These are phyloP conservation scores for Fusarium odoratissimum DNA, from an alignment of 2,329 filamentous ascomycete genomes.

Conservation along the genomic window DNA sequence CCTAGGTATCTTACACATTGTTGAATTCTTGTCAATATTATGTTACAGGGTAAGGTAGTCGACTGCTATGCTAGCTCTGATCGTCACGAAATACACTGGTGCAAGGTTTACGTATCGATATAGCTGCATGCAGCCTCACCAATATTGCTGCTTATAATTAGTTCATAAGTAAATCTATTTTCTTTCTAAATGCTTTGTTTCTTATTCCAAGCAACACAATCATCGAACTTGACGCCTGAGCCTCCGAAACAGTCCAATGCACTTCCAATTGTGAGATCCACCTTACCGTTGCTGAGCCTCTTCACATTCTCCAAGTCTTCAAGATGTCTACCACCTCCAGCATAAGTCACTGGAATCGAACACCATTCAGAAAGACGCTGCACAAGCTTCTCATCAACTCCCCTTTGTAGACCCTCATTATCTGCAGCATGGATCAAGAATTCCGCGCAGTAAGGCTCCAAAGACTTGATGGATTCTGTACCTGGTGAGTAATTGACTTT, in stretches of 20 bases:
- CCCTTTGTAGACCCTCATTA: conserved; percentile 91
- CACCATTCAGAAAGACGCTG: conserved; percentile 84
- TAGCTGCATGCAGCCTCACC: neutral
- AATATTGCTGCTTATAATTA: neutral
- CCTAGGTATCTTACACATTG: neutral
- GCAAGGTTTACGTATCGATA: neutral
- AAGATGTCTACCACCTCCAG: conserved; percentile 87
- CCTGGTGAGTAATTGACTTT: conserved; percentile 20
- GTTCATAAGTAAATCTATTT: conserved; percentile 4
- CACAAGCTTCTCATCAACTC: conserved; percentile 89
- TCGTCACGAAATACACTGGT: neutral
- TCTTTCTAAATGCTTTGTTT: conserved; percentile 49
- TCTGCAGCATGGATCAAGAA: conserved; percentile 98
- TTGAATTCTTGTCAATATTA: neutral
- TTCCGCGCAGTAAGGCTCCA: conserved; percentile 94
- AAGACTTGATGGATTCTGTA: conserved; percentile 79
- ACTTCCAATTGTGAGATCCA: conserved; percentile 96
- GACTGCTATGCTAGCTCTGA: neutral
- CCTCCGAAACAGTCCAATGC: conserved; percentile 97
- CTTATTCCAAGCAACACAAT: conserved; percentile 90
- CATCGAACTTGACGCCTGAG: conserved; percentile 83
- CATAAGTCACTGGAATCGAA: conserved; percentile 93
- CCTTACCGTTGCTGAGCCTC: conserved; percentile 78
- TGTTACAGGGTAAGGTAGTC: neutral
- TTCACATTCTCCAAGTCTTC: conserved; percentile 87